Conservation (phyloP, 176 grass and related monocot species). For the Rhipidocladum racemiflorum region DNA sequence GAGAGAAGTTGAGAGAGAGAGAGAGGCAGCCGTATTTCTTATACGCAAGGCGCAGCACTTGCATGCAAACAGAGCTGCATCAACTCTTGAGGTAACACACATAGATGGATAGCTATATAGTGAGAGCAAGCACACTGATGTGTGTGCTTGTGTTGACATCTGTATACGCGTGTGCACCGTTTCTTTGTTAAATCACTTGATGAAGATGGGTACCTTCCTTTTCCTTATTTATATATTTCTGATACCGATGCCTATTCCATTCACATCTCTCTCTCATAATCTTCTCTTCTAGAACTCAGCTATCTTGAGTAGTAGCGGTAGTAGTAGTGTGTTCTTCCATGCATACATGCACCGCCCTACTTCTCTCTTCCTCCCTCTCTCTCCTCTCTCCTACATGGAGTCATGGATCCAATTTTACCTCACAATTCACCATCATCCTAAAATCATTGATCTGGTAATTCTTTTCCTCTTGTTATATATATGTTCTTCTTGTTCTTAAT, state of each 20-base stretch:
- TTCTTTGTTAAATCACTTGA: conserved; percentile 94
- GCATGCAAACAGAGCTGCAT: conserved; percentile 44
- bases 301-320: conserved; percentile 19
- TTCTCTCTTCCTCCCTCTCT: conserved; percentile 6
- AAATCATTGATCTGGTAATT: conserved; percentile 14
- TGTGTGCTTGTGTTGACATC: conserved; percentile 52
- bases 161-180: conserved; percentile 22
- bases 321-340: conserved; percentile 25
- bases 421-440: not conserved
- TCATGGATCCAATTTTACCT: conserved; percentile 26
- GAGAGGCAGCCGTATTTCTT: conserved; percentile 35
- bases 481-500: not conserved
- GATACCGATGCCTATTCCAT: conserved; percentile 63
- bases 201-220: conserved; percentile 77
- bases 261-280: conserved; percentile 34
- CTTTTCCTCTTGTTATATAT: not conserved
- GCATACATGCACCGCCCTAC: conserved; percentile 11
- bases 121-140: conserved; percentile 28
- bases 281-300: conserved; percentile 25
- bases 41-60: conserved; percentile 50
- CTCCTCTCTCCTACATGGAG: conserved; percentile 4
- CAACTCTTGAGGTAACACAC: conserved; percentile 59
- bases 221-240: conserved; percentile 41
- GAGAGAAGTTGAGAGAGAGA: conserved; percentile 10
- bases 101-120: conserved; percentile 24